These are phyloP conservation scores for Begonia loranthoides DNA, from an alignment of 306 rosid genomes.

Conservation along the genomic window DNA sequence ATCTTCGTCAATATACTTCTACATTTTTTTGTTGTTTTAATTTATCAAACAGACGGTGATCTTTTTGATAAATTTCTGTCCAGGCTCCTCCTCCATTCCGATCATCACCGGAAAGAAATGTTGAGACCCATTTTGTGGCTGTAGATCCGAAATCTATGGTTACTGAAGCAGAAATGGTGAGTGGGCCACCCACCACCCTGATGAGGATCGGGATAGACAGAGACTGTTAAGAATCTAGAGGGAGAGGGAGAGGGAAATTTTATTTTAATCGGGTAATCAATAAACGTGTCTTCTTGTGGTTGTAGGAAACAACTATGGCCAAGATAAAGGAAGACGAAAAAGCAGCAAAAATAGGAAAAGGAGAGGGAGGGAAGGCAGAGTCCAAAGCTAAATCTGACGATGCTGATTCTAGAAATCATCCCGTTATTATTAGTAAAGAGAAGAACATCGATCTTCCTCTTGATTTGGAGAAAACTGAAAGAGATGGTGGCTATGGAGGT, in stretches of 20 bases:
- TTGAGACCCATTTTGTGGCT: conserved; percentile 37
- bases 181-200: conserved; percentile 36
- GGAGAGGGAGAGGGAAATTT: too few species aligned
- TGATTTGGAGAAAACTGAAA: conserved; percentile 66
- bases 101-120: conserved; percentile 83
- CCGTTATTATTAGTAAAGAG: conserved; percentile 17
- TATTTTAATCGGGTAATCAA: too few species aligned
- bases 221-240: too few species aligned
- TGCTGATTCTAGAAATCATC: conserved; percentile 29
- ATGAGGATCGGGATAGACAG: too few species aligned
- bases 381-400: conserved; percentile 31
- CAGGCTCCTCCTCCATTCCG: conserved; percentile 74
- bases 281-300: conserved; percentile 6
- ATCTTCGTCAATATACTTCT: background rate
- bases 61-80: background rate
- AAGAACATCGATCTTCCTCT: conserved; percentile 48
- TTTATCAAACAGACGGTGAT: background rate
- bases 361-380: conserved; percentile 30
- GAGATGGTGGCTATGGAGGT: conserved; percentile 29
- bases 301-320: conserved; percentile 35
- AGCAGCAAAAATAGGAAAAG: conserved; percentile 24
- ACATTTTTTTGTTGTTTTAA: background rate
- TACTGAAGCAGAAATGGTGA: conserved; percentile 47
- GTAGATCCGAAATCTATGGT: conserved; percentile 36
- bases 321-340: conserved; percentile 39